Percentiles rank a stretch among this genome's conserved stretches.
Evolutionary conservation across 2,329 filamentous ascomycete species (phyloP).

Genomic region (Beauveria sp.): DNA sequence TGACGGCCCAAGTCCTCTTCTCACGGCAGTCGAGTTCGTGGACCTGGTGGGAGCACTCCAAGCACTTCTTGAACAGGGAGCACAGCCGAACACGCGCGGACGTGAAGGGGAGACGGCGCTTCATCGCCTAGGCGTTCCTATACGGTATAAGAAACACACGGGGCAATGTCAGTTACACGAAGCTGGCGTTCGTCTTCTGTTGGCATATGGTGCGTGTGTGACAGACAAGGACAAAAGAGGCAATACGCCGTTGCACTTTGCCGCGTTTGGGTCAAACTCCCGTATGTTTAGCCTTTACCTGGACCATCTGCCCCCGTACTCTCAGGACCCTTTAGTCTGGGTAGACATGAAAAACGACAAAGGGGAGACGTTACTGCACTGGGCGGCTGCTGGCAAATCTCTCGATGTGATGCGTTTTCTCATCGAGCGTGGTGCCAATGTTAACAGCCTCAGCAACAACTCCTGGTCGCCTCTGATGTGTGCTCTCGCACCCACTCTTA

Average conservation of each 20-base stretch:
- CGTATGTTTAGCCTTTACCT: neutral
- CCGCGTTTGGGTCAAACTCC: neutral
- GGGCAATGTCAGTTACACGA: neutral
- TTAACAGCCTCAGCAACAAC: neutral
- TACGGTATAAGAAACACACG: neutral
- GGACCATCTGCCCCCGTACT: neutral
- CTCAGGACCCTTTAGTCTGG: neutral
- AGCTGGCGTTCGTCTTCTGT: neutral
- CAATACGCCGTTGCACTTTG: neutral
- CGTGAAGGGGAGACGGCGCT: neutral
- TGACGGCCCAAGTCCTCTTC: neutral
- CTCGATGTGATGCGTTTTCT: neutral
- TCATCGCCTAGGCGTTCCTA: neutral
- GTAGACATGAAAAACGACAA: neutral
- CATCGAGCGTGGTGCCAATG: neutral
- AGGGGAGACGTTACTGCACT: neutral
- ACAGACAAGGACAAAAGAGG: neutral
- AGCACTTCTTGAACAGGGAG: neutral
- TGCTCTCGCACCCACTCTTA: neutral
- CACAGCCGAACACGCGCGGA: neutral
- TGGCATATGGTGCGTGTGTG: neutral
- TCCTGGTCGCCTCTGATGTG: constrained; percentile 2
- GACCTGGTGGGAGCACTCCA: neutral
- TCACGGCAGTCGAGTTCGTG: constrained; percentile 1
- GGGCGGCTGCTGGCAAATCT: neutral